Base-by-base conservation (phyloP, 2,329 filamentous ascomycete genomes). In the Aspergillus hiratsukae region DNA sequence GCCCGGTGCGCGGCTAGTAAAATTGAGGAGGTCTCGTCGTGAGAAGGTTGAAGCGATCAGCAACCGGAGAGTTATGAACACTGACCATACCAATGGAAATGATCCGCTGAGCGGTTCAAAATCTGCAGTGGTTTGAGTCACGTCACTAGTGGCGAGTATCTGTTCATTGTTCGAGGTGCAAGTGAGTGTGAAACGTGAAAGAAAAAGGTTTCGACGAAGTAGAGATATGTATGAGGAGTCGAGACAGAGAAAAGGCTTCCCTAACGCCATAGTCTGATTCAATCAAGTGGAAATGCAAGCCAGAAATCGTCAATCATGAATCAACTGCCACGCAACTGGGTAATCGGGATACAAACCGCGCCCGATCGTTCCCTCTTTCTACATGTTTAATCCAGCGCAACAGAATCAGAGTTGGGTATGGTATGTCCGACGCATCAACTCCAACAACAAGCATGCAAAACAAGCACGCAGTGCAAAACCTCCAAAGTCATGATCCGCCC, bases 261-360 rank as follows among this genome's bases (percentile, higher is more conserved):
- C 61, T 50, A 66, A 66, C 64, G 64, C 64, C 63, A 52, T 49
- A 53, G 51, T 51, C 56, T 57, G 53, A 46, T 27, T 23, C 55
- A 40, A 45, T 53, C 48, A 31, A 57, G 23, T 43, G 48, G 35
- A 58, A n/a, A 54, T 21, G 28, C n/a, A 48, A 54, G 50, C 28
- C 31, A 51, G 25, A 45, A 48, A 56, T 62, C 54, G 55, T 64
- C 54, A 59, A 58, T 61, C 58, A 54, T 64, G 52, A 55, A 48
- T 25, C 31, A 53, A 46, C 54, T 50, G 31, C 48, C 49, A 43
- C 19, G 35, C 52, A 51, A 53, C 19, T 19, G 41, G 41, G 23
- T 35, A 46, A 41, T 9, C 37, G 43, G 43, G 23, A 17, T n/a
- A 19, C 19, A 23, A 45, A 21, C 10, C 19, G 3, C 19, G 8